A percentile compares a stretch with the other conserved stretches of the same genome.
Conservation (phyloP, 345 rosid genomes). For the Sonneratia alba region DNA sequence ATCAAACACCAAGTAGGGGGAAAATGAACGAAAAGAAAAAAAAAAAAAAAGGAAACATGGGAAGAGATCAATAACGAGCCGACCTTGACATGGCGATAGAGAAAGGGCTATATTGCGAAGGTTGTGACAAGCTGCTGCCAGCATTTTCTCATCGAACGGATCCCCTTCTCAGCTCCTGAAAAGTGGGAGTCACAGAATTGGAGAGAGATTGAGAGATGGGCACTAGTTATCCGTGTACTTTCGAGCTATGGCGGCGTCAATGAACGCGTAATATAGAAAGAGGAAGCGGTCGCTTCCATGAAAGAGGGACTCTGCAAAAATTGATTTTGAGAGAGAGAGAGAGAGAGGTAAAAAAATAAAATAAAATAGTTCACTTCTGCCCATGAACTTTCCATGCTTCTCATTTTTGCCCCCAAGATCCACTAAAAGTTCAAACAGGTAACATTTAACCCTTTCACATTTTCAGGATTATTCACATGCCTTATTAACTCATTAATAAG, state of each 20-base stretch:
- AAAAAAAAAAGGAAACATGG: no score
- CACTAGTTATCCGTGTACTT: background rate
- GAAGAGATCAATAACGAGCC: background rate
- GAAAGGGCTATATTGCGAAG: slow-evolving; percentile 12
- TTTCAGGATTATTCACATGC: no score
- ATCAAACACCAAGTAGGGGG: background rate
- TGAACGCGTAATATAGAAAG: background rate
- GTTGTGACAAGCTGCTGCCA: slow-evolving; percentile 11
- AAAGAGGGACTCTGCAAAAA: background rate
- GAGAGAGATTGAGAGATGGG: background rate
- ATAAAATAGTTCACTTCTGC: no score
- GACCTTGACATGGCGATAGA: slow-evolving; percentile 55
- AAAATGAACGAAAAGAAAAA: background rate
- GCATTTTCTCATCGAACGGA: slow-evolving; percentile 45
- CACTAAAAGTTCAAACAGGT: no score
- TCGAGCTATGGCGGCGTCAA: slow-evolving; percentile 1
- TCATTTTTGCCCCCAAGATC: no score
- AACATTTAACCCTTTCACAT: no score
- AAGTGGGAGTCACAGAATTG: background rate
- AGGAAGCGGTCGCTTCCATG: background rate
- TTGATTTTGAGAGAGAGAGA: background rate
- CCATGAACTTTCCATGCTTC: no score
- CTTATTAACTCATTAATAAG: no score
- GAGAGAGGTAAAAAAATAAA: background rate
- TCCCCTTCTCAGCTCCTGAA: slow-evolving; percentile 1